Evolutionary conservation across 2,329 filamentous ascomycete species (phyloP), one percentile per base, ranked within the genome.

Genomic region (Fusarium coicis): DNA sequence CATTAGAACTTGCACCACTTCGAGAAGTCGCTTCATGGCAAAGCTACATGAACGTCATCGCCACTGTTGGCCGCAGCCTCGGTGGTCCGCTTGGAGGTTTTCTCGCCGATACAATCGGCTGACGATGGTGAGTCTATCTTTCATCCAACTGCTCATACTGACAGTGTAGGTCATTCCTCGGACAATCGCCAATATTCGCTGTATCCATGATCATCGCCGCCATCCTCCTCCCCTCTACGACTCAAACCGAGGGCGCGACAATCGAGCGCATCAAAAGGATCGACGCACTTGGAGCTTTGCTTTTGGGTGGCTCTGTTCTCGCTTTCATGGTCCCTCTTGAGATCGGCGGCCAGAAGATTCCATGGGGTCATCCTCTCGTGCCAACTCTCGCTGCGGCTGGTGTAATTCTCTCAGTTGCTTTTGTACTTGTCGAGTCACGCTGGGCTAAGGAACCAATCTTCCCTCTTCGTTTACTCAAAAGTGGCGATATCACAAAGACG

Each of bases 91-190:
- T 87, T 14, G 90, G 91, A 4, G 90, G 90, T 0, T 84, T 87
- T 39, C 84, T 93, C 9, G 89, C 89, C 15, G 89, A 92, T 68
- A 84, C 81, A 2, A 83, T 93, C 28, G 90, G 91, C 12, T 93
- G 91, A 91, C 84, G 91, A 39, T 91, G 88, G 74, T 76, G 26
- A 53, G 70, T 44, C 2, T 10, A 4, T 28, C 34, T 5, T 2
- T 1, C 0, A 2, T 4, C 5, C 2, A 14, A 10, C 0, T 4
- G 16, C 1, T 9, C 4, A 10, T 30, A 18, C 52, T 70, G 19
- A 60, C 10, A 34, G 5, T 0, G 21, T 10, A 76, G 74, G 86
- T 90, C 88, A 42, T 92, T 91, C 54, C 34, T 54, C 0, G 50
- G 50, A 40, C 50, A 54, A n/a, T 54, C 50, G 2, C 34, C 50